phyloP scores from a whole-genome alignment of 768 basidiomycete genomes.

The Candolleomyces efflorescens region DNA sequence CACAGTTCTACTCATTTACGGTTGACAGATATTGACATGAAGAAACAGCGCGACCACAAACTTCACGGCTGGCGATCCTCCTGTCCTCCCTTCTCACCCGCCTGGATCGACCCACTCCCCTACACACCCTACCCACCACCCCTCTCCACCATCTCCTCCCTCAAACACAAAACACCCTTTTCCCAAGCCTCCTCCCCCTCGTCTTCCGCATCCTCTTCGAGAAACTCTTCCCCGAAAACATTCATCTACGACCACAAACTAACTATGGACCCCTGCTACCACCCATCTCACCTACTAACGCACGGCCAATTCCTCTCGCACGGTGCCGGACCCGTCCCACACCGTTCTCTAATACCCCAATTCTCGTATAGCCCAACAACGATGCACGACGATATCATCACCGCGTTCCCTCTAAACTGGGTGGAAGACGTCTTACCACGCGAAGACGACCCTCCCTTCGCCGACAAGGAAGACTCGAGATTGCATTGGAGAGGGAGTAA shows the following conservation, averaged over 20 bases:
- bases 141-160: conserved; percentile 9
- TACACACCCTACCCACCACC: conserved; percentile 14
- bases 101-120: conserved; percentile 20
- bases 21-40: conserved; percentile 32
- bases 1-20: no score
- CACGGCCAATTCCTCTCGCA: conserved; percentile 54
- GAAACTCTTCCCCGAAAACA: conserved; percentile 19
- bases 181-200: neutral
- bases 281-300: conserved; percentile 31
- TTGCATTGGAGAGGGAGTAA: conserved; percentile 72
- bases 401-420: conserved; percentile 44
- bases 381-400: conserved; percentile 51
- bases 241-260: conserved; percentile 44
- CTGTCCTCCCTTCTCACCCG: conserved; percentile 32
- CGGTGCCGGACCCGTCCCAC: conserved; percentile 38
- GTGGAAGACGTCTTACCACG: conserved; percentile 26
- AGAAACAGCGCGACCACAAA: conserved; percentile 24
- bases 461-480: conserved; percentile 49
- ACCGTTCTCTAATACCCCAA: conserved; percentile 39
- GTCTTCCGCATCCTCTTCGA: conserved; percentile 5
- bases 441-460: conserved; percentile 53
- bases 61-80: conserved; percentile 34
- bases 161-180: conserved; percentile 16
- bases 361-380: conserved; percentile 46
- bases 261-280: conserved; percentile 45